phyloP scores from a whole-genome alignment of 2,329 filamentous ascomycete species.

The Huntiella omanensis region DNA sequence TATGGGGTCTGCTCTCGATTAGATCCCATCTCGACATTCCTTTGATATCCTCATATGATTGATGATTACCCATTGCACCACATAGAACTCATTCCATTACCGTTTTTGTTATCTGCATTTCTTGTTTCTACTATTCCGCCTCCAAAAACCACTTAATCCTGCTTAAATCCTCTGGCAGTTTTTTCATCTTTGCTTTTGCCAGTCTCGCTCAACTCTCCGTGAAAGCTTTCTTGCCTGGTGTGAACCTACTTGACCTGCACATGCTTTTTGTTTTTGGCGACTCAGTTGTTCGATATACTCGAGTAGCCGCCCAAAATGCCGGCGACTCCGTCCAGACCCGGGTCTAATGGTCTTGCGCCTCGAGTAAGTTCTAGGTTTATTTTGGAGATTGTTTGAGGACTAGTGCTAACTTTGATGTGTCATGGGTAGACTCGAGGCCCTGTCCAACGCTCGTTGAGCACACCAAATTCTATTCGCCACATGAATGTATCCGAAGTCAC shows the following conservation, averaged over 20 bases:
- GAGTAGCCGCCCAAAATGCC: slow-evolving; percentile 8
- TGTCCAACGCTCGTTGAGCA: slow-evolving; percentile 37
- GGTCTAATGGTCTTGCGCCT: slow-evolving; percentile 3
- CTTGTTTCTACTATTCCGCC: no score
- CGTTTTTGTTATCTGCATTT: no score
- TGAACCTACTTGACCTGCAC: background rate
- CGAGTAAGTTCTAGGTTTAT: slow-evolving; percentile 1
- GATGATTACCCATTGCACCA: no score
- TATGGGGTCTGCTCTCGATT: no score
- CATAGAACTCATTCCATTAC: no score
- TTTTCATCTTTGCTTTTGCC: background rate
- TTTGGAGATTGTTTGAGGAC: no score
- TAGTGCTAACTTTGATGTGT: background rate
- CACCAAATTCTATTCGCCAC: slow-evolving; percentile 4
- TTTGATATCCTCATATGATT: no score
- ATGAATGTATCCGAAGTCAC: slow-evolving; percentile 35
- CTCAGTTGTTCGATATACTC: slow-evolving; percentile 12
- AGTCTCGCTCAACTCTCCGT: background rate
- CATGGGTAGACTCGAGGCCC: slow-evolving; percentile 15
- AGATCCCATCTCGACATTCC: no score
- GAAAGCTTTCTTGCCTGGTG: background rate
- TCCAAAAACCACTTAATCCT: no score
- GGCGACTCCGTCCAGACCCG: slow-evolving; percentile 4
- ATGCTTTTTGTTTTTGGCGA: background rate
- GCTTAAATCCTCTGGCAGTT: no score